A percentile compares a stretch with the other conserved stretches of the same genome.
Conservation (phyloP, 2,329 filamentous ascomycete genomes). For the Colletotrichum sp. region DNA sequence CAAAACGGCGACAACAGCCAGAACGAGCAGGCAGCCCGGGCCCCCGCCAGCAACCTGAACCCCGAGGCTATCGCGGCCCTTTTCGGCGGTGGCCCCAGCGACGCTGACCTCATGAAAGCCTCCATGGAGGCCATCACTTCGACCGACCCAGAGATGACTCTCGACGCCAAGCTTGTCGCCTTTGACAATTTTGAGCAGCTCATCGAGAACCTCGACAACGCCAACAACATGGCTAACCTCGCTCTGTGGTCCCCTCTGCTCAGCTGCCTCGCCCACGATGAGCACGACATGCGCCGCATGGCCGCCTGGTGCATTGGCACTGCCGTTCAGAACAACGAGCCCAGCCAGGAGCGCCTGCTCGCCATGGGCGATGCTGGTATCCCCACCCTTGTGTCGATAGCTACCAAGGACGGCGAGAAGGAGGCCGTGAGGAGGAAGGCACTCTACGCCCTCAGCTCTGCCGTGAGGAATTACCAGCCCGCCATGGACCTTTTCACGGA, state of each 20-base stretch:
- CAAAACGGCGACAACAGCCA: constrained; percentile 26
- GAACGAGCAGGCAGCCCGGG: constrained; percentile 30
- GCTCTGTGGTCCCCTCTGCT: constrained; percentile 84
- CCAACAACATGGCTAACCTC: constrained; percentile 85
- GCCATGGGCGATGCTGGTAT: constrained; percentile 65
- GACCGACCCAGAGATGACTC: constrained; percentile 61
- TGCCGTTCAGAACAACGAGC: constrained; percentile 94
- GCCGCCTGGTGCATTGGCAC: constrained; percentile 95
- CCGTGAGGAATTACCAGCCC: constrained; percentile 87
- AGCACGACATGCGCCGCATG: constrained; percentile 77
- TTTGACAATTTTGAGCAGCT: constrained; percentile 97
- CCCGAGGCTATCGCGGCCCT: constrained; percentile 75
- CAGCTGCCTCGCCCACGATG: constrained; percentile 67
- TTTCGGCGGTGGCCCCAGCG: constrained; percentile 83
- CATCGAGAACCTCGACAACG: constrained; percentile 92
- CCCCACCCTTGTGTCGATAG: constrained; percentile 69
- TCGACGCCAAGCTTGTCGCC: constrained; percentile 80
- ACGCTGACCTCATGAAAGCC: constrained; percentile 90
- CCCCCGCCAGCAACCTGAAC: constrained; percentile 55
- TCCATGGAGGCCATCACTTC: constrained; percentile 79
- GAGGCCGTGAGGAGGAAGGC: constrained; percentile 81
- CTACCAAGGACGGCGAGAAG: constrained; percentile 62
- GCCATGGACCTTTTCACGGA: constrained; percentile 72
- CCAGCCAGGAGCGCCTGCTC: constrained; percentile 75
- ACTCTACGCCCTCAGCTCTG: constrained; percentile 85